Evolutionary conservation across 228 moss, liverwort and hornwort species (phyloP), one percentile per base, ranked within the genome.

Genomic region (Sphagnum magellanicum): DNA sequence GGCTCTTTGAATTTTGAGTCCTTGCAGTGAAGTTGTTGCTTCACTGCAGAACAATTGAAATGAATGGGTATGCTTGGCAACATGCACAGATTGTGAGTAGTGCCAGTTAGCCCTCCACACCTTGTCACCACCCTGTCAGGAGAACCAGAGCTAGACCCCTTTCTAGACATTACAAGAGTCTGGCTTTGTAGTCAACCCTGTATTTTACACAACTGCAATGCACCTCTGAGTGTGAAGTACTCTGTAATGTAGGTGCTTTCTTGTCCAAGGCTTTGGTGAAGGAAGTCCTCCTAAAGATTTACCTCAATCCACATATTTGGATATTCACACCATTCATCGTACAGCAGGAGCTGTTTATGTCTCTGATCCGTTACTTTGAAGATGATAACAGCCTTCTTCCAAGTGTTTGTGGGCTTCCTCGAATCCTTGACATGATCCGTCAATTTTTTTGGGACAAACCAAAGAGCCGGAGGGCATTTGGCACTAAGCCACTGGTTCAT

Each of bases 281-380:
- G 79, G 91, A 91, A 79, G 82, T 79, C 11, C 77, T 91, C 73
- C 80, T 82, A 17, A 89, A 84, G 73, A 55, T 91, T 75, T 87
- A 91, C 78, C 79, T 91, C 50, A 91, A 91, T 76, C 91, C 91
- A 50, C 89, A 91, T 68, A 91, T 91, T 69, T 91, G 91, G 91
- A 84, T 91, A 53, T 91, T 89, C 65, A 84, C 87, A 71, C 86
- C 91, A 17, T 81, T 87, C 75, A 65, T 68, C 71, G 91, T 89
- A 58, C 91, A 91, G 67, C 84, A 84, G 68, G 85, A 79, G 72
- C 84, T 91, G 0, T 91, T 87, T 71, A 69, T 86, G 66, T 86
- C 91, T n/a, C 67, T 91, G 46, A 75, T 89, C 57, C 76, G 82
- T 16, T 81, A 89, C 71, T 86, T 89, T 61, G 88, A 91, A 76